Evolutionary conservation across 2,329 filamentous ascomycete genomes (phyloP), one percentile per base, ranked within the genome.

Genomic region (Geosmithia putterillii): DNA sequence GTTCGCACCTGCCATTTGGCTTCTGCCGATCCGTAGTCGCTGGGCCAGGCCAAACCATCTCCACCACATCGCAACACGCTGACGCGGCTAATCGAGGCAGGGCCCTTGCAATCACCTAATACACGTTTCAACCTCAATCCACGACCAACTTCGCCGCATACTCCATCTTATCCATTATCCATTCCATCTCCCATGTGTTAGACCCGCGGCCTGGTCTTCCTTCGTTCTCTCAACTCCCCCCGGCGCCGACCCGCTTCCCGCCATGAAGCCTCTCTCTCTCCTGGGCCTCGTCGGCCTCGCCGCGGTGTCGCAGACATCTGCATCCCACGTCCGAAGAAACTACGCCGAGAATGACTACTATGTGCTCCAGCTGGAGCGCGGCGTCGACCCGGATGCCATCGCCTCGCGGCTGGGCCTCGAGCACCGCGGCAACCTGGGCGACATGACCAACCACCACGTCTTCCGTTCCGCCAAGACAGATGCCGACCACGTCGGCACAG

Each of bases 301-400:
- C 69, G 47, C 63, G 68, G 45, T n/a, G n/a, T n/a, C n/a, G n/a
- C n/a, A n/a, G n/a, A n/a, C n/a, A n/a, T n/a, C n/a, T n/a, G 67
- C 71, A 23, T 59, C 69, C 39, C 60, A 77, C 38, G 66, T 70
- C 41, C 66, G 71, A 25, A 48, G 44, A 52, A 75, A 92, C 57
- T 86, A 94, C 69, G 75, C 83, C 41, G 71, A 75, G 35, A 79
- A 88, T 63, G 90, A 98, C 62, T 96, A 94, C 66, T 95, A 96
- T 60, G 88, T 94, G 50, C 71, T 98, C 40, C 85, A 95, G 51
- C 74, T 98, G 55, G 76, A 83, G 46, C 66, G 75, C 12, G 69
- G 74, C 34, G 70, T 75, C 7, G 71, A 78, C 14, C 87, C 88
- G 15, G 64, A 74, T 20, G 70, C 82, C 36, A 70, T 95, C 49